These are phyloP conservation scores for Saccharomycopsis sp. DNA, from an alignment of 805 yeast species.

Conservation along the genomic window DNA sequence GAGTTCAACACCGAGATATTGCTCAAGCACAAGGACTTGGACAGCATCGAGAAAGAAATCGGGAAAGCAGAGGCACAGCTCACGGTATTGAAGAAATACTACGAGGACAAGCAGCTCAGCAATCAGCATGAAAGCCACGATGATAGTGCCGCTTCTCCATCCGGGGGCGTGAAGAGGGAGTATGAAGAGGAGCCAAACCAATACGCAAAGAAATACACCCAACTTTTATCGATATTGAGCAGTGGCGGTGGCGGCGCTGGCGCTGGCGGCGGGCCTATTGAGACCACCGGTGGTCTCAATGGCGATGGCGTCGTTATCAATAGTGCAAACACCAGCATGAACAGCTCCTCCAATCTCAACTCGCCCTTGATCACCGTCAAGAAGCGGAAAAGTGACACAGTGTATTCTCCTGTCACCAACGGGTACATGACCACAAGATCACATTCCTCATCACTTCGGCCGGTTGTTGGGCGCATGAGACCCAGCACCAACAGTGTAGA, in stretches of 20 bases:
- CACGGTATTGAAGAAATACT: slow-evolving; percentile 36
- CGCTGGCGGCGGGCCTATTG: slow-evolving; percentile 19
- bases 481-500: slow-evolving; percentile 24
- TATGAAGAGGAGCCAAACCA: slow-evolving; percentile 31
- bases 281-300: background rate
- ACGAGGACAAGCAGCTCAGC: slow-evolving; percentile 1
- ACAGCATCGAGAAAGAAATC: slow-evolving; percentile 43
- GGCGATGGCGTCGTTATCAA: slow-evolving; percentile 20
- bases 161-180: slow-evolving; percentile 34
- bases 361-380: too few relatives aligned
- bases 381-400: slow-evolving; percentile 6
- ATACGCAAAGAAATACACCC: slow-evolving; percentile 38
- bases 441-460: slow-evolving; percentile 32
- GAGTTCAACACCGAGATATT: slow-evolving; percentile 45
- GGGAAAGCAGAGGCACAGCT: slow-evolving; percentile 51
- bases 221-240: slow-evolving; percentile 21
- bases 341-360: too few relatives aligned
- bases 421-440: slow-evolving; percentile 39
- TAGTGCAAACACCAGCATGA: slow-evolving; percentile 18
- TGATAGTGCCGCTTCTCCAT: slow-evolving; percentile 19
- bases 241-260: slow-evolving; percentile 16
- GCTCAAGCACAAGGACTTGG: slow-evolving; percentile 48
- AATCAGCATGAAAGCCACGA: slow-evolving; percentile 15
- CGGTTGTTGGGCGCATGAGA: slow-evolving; percentile 21
- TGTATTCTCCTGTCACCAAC: slow-evolving; percentile 19